Evolutionary conservation across 2,329 filamentous ascomycete genomes (phyloP).

Genomic region (Aspergillus ochraceus): DNA sequence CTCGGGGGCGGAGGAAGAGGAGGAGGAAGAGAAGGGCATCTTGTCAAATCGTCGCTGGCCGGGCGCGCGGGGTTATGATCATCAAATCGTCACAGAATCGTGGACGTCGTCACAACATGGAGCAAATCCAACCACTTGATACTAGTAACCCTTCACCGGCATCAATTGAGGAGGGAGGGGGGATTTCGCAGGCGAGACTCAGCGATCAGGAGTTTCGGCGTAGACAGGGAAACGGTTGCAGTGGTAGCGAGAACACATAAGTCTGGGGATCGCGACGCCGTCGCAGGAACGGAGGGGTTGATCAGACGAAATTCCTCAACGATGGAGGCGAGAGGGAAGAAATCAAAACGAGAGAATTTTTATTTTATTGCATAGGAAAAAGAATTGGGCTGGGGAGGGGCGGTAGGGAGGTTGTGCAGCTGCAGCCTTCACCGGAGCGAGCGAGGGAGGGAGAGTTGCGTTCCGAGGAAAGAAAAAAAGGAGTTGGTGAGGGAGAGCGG

Average conservation of each 20-base stretch:
- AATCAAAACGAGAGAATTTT: slow-evolving; percentile 4
- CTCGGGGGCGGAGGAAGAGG: slow-evolving; percentile 32
- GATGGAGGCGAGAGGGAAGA: background rate
- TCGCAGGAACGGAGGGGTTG: slow-evolving; percentile 15
- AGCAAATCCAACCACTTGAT: slow-evolving; percentile 13
- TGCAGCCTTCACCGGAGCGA: slow-evolving; percentile 4
- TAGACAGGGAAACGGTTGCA: slow-evolving; percentile 8
- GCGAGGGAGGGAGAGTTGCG: slow-evolving; percentile 9
- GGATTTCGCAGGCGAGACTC: slow-evolving; percentile 2
- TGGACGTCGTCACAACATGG: slow-evolving; percentile 25
- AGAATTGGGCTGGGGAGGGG: slow-evolving; percentile 9
- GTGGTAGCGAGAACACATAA: slow-evolving; percentile 23
- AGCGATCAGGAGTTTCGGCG: slow-evolving; percentile 18
- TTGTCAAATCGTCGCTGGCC: slow-evolving; percentile 19
- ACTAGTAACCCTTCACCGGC: slow-evolving; percentile 7
- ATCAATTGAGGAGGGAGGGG: slow-evolving; percentile 8
- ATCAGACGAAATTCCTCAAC: background rate
- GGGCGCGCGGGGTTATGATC: slow-evolving; percentile 19
- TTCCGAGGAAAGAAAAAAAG: slow-evolving; percentile 15
- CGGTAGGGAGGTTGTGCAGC: slow-evolving; percentile 4
- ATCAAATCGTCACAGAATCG: slow-evolving; percentile 25
- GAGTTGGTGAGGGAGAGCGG: slow-evolving; percentile 19
- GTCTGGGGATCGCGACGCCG: slow-evolving; percentile 20
- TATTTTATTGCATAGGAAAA: slow-evolving; percentile 5
- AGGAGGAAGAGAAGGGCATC: slow-evolving; percentile 32